A percentile compares a stretch with the other conserved stretches of the same genome.
Conservation (phyloP, 1,139 yeast species). For the Keqinozyma sinolaborantium region DNA sequence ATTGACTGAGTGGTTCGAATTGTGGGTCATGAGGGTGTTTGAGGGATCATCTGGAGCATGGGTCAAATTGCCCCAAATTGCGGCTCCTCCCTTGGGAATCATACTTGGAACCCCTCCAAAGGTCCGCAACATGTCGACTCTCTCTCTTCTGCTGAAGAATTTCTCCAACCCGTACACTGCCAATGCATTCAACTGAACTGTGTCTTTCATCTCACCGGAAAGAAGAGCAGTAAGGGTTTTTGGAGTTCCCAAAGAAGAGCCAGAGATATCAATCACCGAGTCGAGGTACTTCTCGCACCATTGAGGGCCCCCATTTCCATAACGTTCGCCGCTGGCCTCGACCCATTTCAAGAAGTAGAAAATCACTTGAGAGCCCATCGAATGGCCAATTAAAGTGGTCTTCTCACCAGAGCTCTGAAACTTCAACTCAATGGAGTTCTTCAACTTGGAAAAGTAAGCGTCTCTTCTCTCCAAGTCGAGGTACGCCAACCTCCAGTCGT, state of each 20-base stretch:
- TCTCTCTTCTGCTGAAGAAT: constrained; percentile 84
- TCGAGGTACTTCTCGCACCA: constrained; percentile 89
- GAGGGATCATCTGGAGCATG: constrained; percentile 61
- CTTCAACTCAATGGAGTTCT: constrained; percentile 62
- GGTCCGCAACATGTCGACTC: constrained; percentile 77
- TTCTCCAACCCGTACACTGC: constrained; percentile 94
- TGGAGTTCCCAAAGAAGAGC: constrained; percentile 88
- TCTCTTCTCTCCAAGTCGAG: constrained; percentile 85
- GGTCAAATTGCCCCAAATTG: constrained; percentile 75
- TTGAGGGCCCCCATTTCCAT: constrained; percentile 81
- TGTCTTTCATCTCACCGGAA: constrained; percentile 97
- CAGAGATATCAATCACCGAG: constrained; percentile 81
- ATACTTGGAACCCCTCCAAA: constrained; percentile 95
- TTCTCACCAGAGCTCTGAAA: constrained; percentile 58
- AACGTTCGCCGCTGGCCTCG: constrained; percentile 74
- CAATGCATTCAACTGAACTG: constrained; percentile 86
- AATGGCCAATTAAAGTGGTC: constrained; percentile 80
- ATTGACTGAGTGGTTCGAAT: constrained; percentile 17
- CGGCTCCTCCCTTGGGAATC: constrained; percentile 93
- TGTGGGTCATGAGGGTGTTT: constrained; percentile 23
- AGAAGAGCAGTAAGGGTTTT: constrained; percentile 86
- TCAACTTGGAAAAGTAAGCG: constrained; percentile 74
- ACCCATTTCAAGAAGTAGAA: constrained; percentile 94
- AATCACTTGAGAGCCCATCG: constrained; percentile 93
- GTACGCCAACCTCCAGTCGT: constrained; percentile 94